Evolutionary conservation across 371 early-diverging fungal genomes (phyloP), one percentile per base, ranked within the genome.

Genomic region (Lichtheimia hyalospora): DNA sequence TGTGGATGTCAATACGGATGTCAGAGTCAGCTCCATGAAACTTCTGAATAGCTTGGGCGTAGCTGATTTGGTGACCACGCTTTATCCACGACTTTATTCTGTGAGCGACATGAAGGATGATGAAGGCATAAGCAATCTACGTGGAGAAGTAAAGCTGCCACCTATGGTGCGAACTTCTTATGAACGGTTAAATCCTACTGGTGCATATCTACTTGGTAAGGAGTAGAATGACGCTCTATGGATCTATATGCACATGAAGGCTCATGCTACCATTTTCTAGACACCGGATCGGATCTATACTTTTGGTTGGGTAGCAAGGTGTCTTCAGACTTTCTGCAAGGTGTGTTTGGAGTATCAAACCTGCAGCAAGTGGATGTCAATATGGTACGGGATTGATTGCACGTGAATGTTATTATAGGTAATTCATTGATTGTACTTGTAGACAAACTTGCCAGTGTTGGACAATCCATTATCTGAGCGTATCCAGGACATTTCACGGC

Each of bases 1-100:
- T 42, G 18, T 60, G 48, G 69, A 79, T 61, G 66, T 89, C 63
- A 67, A 76, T 6, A 82, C 85, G n/a, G 98, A 97, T 74, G 64
- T 76, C 51, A 87, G 97, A 14, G 91, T 95, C 14, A 75, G 84
- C 57, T 70, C 75, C 40, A 88, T 97, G 91, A 79, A 91, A 20
- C 67, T 83, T 54, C 67, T 96, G 61, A 88, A 91, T 55, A 73
- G 85, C 24, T 68, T 91, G 53, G 83, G 87, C 16, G 88, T 94
- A 14, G 58, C 85, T 23, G 85, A 84, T 52, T 84, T 83, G 13
- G 82, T 90, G 14, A 79, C 79, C 27, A 86, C 89, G 69, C 81
- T 96, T 39, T 97, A 98, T 71, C 98, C 97, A 7, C 79, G 86
- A 3, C 40, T 40, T 13, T 39, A 16, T 14, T 16, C 12, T 8